Evolutionary conservation across 164 flowering plant species (phyloP), one percentile per base, ranked within the genome.

Genomic region (Tetracentron sinense): DNA sequence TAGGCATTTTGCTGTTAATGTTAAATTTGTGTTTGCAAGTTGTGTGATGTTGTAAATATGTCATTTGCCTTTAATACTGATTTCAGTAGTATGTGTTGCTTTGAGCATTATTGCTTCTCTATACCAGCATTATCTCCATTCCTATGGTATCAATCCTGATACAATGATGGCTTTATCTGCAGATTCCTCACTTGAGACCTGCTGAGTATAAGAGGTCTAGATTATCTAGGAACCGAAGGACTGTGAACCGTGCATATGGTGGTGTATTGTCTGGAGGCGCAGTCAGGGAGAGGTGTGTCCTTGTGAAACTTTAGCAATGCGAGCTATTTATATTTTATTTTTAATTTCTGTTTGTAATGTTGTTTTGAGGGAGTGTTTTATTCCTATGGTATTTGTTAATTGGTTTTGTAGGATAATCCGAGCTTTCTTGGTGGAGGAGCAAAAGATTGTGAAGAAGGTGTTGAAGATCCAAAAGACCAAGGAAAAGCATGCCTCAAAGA

Each of bases 121-220:
- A n/a, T n/a, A n/a, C n/a, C n/a, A n/a, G n/a, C n/a, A n/a, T n/a
- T n/a, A n/a, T 23, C n/a, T 10, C 4, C 3, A 42, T 60, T 2
- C 26, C 26, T 22, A 2, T 27, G 25, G 51, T 51, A n/a, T 46
- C 42, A 5, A 25, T 48, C 14, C 20, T 50, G 12, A 44, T 38
- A 30, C 29, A 42, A n/a, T 62, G 42, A 8, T 17, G 25, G 12
- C 42, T 53, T 5, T 58, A 16, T 58, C 27, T 54, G 31, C 75
- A 82, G 89, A 85, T 85, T 72, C 89, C 87, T 27, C 89, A 82
- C 56, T 63, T 85, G 80, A 82, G 89, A 69, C 89, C 89, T 56
- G 59, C 87, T 50, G 90, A 85, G 27, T 85, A 83, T 68, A 83
- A 81, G 75, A 79, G 87, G 65, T 74, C 85, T n/a, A 79, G 90